Evolutionary conservation across 495 filamentous ascomycete genomes (phyloP).

Genomic region (Penicillium cataractarum): DNA sequence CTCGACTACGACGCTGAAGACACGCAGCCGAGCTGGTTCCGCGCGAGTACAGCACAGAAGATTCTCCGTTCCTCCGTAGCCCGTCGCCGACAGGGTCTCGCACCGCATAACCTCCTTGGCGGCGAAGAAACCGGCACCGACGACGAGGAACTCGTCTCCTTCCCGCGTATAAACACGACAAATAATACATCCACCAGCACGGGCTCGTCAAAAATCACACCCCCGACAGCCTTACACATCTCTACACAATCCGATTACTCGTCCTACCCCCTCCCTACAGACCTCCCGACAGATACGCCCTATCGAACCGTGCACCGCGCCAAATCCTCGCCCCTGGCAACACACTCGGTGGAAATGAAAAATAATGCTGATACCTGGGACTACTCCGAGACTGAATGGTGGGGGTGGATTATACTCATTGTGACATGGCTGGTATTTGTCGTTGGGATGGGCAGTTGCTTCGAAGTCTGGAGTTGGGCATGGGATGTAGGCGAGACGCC

Average conservation of each 20-base stretch:
- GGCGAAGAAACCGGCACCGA: constrained; percentile 75
- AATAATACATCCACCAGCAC: constrained; percentile 22
- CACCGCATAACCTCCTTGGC: constrained; percentile 59
- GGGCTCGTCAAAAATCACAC: constrained; percentile 2
- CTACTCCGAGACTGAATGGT: constrained; percentile 92
- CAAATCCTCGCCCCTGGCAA: constrained; percentile 62
- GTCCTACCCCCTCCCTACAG: constrained; percentile 56
- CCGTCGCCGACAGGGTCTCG: constrained; percentile 33
- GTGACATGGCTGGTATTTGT: constrained; percentile 95
- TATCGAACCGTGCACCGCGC: constrained; percentile 51
- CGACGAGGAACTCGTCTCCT: constrained; percentile 73
- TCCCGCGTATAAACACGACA: constrained; percentile 44
- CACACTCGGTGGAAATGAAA: constrained; percentile 43
- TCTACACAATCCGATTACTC: constrained; percentile 60
- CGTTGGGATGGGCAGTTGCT: constrained; percentile 90
- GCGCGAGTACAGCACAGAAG: constrained; percentile 30
- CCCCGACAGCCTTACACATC: constrained; percentile 35
- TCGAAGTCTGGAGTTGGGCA: constrained; percentile 99
- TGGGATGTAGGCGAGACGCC: constrained; percentile 99
- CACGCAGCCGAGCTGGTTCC: constrained; percentile 31
- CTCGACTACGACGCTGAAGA: constrained; percentile 25
- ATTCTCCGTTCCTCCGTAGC: constrained; percentile 24
- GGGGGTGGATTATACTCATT: constrained; percentile 90
- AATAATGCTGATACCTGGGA: constrained; percentile 64
- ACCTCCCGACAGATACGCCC: constrained; percentile 38